Evolutionary conservation across 1,139 yeast genomes (phyloP).

Genomic region (Pichia sp.): DNA sequence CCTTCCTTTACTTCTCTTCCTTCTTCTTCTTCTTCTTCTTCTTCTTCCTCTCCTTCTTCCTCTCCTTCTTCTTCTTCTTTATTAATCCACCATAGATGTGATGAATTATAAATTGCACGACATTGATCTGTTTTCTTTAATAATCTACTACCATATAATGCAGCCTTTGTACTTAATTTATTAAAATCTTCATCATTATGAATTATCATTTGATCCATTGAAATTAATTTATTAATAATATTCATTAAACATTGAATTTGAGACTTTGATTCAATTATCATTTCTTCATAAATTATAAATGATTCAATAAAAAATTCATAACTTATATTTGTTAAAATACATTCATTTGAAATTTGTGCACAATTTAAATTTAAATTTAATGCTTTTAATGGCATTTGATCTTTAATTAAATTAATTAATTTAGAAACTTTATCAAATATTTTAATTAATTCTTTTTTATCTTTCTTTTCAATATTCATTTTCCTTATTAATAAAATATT

Average conservation of each 20-base stretch:
- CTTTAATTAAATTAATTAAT: conserved; percentile 54
- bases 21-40: conserved; percentile 14
- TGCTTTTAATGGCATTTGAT: conserved; percentile 24
- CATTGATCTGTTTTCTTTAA: conserved; percentile 93
- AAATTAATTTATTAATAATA: conserved; percentile 55
- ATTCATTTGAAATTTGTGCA: conserved; percentile 73
- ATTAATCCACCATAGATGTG: conserved; percentile 93
- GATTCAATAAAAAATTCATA: conserved; percentile 89
- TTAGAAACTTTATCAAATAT: conserved; percentile 72
- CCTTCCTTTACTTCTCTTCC: neutral
- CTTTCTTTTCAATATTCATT: conserved; percentile 31
- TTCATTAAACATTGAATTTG: conserved; percentile 45
- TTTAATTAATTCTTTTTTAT: conserved; percentile 33
- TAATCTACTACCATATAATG: conserved; percentile 81
- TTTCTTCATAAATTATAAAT: conserved; percentile 82
- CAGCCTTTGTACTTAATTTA: conserved; percentile 73
- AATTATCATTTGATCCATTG: conserved; percentile 46
- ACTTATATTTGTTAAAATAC: conserved; percentile 56
- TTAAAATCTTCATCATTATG: conserved; percentile 59
- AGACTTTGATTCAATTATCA: conserved; percentile 55
- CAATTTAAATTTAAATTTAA: conserved; percentile 46
- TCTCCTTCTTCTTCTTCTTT: conserved; percentile 34
- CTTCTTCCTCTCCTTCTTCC: conserved; percentile 2
- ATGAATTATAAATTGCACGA: conserved; percentile 78
- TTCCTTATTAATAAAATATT: conserved; percentile 57